Percentiles rank a stretch among this genome's conserved stretches.
These are phyloP conservation scores for Teunomyces atbi DNA, from an alignment of 805 yeast species.

Conservation along the genomic window DNA sequence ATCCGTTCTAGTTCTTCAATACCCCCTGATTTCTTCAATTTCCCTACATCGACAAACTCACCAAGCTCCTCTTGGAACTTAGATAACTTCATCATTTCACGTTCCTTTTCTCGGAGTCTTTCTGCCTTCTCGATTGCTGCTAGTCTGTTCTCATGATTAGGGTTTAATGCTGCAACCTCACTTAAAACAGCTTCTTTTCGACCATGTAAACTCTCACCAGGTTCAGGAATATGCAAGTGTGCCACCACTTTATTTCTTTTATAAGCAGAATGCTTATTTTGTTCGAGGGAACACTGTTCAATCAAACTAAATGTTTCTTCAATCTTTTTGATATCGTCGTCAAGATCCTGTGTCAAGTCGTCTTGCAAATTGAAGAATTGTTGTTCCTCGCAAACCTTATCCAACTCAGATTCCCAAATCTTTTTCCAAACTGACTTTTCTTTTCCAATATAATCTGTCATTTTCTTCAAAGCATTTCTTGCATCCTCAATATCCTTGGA, in stretches of 20 bases:
- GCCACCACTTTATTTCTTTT: constrained; percentile 38
- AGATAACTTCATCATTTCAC: constrained; percentile 51
- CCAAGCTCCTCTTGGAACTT: constrained; percentile 85
- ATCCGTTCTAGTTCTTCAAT: constrained; percentile 78
- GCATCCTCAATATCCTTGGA: constrained; percentile 64
- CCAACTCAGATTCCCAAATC: constrained; percentile 89
- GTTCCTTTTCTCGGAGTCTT: constrained; percentile 69
- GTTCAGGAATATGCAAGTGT: constrained; percentile 52
- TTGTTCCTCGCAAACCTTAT: constrained; percentile 89
- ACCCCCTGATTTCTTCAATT: constrained; percentile 82
- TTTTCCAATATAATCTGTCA: constrained; percentile 58
- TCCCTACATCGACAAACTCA: constrained; percentile 75
- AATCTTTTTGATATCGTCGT: constrained; percentile 78
- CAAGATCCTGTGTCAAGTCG: constrained; percentile 73
- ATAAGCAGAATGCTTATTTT: constrained; percentile 56
- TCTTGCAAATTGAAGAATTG: constrained; percentile 89
- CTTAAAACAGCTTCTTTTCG: constrained; percentile 74
- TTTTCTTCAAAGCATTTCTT: constrained; percentile 45
- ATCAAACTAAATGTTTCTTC: constrained; percentile 79
- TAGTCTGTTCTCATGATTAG: constrained; percentile 79
- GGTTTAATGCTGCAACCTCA: constrained; percentile 76
- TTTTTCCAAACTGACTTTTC: constrained; percentile 87
- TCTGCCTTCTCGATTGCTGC: constrained; percentile 92
- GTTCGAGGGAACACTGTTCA: constrained; percentile 76
- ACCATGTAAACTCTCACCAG: constrained; percentile 58